A percentile compares a stretch with the other conserved stretches of the same genome.
phyloP scores from a whole-genome alignment of 345 rosid genomes.

The Microcos paniculata region DNA sequence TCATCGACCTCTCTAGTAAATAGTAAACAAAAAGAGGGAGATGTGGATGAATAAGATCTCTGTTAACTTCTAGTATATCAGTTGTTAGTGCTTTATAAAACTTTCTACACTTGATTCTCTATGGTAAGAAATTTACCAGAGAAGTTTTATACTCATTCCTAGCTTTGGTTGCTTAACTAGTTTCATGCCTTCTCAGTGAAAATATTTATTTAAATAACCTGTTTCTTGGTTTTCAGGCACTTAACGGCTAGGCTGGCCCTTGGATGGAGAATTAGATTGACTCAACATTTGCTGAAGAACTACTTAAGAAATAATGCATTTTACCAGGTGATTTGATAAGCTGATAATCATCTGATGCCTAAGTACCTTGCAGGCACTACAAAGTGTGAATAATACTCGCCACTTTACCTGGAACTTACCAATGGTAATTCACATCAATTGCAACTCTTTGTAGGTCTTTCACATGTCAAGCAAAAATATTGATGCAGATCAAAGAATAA shows the following conservation, averaged over 20 bases:
- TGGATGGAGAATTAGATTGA: constrained; percentile 94
- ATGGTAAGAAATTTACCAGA: not conserved
- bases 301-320: constrained; percentile 92
- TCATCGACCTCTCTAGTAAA: not conserved
- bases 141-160: not conserved
- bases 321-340: constrained; percentile 66
- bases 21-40: constrained; percentile 5
- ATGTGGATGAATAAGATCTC: not conserved
- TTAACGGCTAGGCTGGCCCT: constrained; percentile 82
- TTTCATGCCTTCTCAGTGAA: not conserved
- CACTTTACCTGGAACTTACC: not conserved
- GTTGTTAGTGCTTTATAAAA: not conserved
- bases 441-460: constrained; percentile 58
- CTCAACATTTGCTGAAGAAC: constrained; percentile 80
- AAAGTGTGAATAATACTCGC: not conserved
- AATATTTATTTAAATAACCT: not conserved
- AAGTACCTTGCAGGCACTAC: not conserved
- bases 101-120: not conserved
- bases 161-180: not conserved
- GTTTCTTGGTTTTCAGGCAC: constrained; percentile 52
- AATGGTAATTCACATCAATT: constrained; percentile 11
- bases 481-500: constrained; percentile 97
- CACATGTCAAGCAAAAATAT: constrained; percentile 79
- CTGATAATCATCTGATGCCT: constrained; percentile 14
- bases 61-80: not conserved